These are phyloP conservation scores for Thalia dealbata DNA, from an alignment of 176 grass and related monocot species.

Conservation along the genomic window DNA sequence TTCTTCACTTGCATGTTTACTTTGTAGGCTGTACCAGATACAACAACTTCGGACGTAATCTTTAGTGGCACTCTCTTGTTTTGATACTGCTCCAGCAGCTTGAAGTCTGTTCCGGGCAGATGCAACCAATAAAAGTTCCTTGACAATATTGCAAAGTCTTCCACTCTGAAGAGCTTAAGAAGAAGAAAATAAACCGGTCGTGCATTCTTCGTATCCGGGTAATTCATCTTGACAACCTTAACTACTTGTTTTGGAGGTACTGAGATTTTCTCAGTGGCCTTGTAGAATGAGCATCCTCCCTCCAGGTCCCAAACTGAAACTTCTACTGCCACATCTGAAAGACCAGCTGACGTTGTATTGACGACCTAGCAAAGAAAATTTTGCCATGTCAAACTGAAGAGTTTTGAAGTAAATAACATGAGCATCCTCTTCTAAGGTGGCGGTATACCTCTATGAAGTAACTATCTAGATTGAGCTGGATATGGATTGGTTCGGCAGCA, in stretches of 20 bases:
- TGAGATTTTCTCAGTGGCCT: conserved; percentile 51
- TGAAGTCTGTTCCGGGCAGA: conserved; percentile 73
- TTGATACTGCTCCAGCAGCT: conserved; percentile 49
- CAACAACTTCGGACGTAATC: conserved; percentile 44
- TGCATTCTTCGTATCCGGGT: conserved; percentile 58
- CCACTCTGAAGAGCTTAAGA: conserved; percentile 67
- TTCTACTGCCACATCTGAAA: conserved; percentile 61
- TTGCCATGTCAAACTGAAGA: neutral
- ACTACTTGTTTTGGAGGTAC: conserved; percentile 57
- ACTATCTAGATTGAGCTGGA: conserved; percentile 76
- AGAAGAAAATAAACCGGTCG: conserved; percentile 82
- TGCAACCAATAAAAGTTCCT: conserved; percentile 96
- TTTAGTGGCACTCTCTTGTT: conserved; percentile 57
- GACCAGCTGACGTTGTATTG: conserved; percentile 60
- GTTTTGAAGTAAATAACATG: neutral
- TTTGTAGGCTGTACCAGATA: conserved; percentile 43
- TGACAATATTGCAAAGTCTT: conserved; percentile 50
- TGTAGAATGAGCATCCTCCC: conserved; percentile 60
- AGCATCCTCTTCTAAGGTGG: conserved; percentile 4
- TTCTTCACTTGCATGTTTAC: conserved; percentile 60
- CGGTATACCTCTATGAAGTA: conserved; percentile 74
- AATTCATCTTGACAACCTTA: conserved; percentile 64
- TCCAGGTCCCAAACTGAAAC: conserved; percentile 83
- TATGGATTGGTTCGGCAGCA: conserved; percentile 76
- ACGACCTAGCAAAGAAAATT: conserved; percentile 44